Evolutionary conservation across 2,329 filamentous ascomycete species (phyloP).

Genomic region (Colletotrichum sp.): DNA sequence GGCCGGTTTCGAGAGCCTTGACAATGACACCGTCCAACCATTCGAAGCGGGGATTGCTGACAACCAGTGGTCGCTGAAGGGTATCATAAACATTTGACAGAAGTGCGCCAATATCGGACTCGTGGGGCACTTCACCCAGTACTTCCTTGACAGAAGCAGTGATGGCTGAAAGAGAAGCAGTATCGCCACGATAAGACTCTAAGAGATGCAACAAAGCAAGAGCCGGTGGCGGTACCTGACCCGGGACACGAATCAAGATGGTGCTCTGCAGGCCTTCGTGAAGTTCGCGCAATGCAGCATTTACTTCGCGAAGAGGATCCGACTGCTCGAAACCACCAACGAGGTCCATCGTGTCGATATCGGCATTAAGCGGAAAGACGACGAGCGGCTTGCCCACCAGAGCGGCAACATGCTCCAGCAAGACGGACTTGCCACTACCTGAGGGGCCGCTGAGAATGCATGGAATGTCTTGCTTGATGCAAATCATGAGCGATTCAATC

Average conservation of each 20-base stretch:
- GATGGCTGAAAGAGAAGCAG: constrained; percentile 41
- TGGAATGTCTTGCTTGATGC: constrained; percentile 85
- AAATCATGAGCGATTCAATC: constrained; percentile 86
- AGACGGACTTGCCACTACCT: constrained; percentile 83
- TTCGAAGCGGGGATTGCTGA: constrained; percentile 84
- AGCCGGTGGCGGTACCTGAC: constrained; percentile 48
- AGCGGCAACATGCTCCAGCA: constrained; percentile 82
- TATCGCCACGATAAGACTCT: constrained; percentile 44
- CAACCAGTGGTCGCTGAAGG: constrained; percentile 56
- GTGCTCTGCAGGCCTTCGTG: constrained; percentile 56
- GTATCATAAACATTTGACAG: constrained; percentile 55
- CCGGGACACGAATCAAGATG: constrained; percentile 53
- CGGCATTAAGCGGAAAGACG: constrained; percentile 89
- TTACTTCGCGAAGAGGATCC: constrained; percentile 77
- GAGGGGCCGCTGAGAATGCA: constrained; percentile 87
- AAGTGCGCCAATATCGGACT: constrained; percentile 51
- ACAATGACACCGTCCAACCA: constrained; percentile 96
- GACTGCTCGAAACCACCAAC: constrained; percentile 97
- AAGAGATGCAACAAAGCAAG: constrained; percentile 58
- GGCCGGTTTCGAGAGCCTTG: constrained; percentile 81
- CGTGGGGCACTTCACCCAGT: constrained; percentile 43
- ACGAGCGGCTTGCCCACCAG: constrained; percentile 77
- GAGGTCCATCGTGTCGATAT: constrained; percentile 96
- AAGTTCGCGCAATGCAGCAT: constrained; percentile 57
- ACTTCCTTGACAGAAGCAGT: constrained; percentile 43